phyloP scores from a whole-genome alignment of 1,284 basidiomycete species.

The Malassezia cuniculi region DNA sequence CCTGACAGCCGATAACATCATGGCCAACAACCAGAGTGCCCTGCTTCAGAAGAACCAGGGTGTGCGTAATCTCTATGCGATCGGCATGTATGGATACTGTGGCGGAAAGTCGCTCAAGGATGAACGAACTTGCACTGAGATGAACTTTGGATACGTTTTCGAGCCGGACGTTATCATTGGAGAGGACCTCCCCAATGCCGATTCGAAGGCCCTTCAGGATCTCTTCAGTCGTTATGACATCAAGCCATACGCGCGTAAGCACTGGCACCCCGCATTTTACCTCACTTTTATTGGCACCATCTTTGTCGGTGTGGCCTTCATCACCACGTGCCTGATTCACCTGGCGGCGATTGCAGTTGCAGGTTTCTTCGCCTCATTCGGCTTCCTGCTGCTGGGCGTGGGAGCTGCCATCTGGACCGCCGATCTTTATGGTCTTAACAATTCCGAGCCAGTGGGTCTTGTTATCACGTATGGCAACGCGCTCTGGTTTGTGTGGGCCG shows the following conservation, averaged over 20 bases:
- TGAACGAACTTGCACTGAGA: background rate
- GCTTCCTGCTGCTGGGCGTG: conserved; percentile 23
- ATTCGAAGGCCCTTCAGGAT: background rate
- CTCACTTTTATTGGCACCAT: conserved; percentile 39
- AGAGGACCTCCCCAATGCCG: background rate
- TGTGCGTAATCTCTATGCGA: conserved; percentile 7
- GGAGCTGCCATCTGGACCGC: conserved; percentile 37
- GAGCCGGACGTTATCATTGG: background rate
- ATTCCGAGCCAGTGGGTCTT: conserved; percentile 15
- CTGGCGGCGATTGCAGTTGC: conserved; percentile 32
- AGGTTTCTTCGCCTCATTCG: conserved; percentile 28
- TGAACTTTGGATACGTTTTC: conserved; percentile 1
- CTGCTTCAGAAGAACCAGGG: conserved; percentile 5
- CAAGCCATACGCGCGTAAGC: background rate
- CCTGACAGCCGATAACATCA: conserved; percentile 16
- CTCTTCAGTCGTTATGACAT: background rate
- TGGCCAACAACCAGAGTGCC: conserved; percentile 18
- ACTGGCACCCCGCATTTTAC: conserved; percentile 24
- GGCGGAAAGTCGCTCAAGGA: conserved; percentile 3
- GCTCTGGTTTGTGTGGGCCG: conserved; percentile 39
- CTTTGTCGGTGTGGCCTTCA: conserved; percentile 30
- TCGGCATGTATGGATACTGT: conserved; percentile 16
- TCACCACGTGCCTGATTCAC: conserved; percentile 28
- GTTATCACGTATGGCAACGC: conserved; percentile 30
- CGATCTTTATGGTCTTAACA: conserved; percentile 22